These are phyloP conservation scores for Capsicum baccatum DNA, from an alignment of 257 asterid species.

Conservation along the genomic window DNA sequence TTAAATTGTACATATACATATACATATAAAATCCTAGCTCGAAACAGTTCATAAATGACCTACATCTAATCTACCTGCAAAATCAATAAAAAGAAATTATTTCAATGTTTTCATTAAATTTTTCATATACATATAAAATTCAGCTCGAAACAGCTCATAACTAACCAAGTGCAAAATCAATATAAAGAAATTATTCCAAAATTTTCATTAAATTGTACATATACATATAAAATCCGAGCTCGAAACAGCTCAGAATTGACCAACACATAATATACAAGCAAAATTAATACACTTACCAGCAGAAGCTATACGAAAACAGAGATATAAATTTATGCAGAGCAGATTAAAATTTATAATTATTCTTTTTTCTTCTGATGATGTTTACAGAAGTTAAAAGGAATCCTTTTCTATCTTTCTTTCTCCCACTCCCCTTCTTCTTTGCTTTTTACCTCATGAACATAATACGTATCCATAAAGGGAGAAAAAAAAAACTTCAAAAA, in stretches of 20 bases:
- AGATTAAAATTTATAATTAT: background rate
- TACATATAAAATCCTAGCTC: background rate
- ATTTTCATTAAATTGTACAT: no score
- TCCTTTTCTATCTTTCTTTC: conserved; percentile 52
- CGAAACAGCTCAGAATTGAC: no score
- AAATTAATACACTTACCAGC: conserved; percentile 47
- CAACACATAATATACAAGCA: no score
- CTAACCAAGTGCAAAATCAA: no score
- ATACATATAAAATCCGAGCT: no score
- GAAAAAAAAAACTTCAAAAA: conserved; percentile 28
- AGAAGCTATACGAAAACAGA: conserved; percentile 32
- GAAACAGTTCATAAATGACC: background rate
- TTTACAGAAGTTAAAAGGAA: background rate
- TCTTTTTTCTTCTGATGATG: background rate
- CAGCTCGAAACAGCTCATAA: no score
- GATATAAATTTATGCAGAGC: background rate
- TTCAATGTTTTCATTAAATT: no score
- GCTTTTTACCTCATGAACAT: conserved; percentile 56
- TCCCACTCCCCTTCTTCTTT: conserved; percentile 74
- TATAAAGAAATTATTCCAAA: no score
- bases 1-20: background rate
- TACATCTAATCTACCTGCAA: no score
- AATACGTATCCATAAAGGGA: conserved; percentile 43
- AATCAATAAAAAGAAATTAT: no score
- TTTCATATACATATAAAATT: no score